Evolutionary conservation across 768 basidiomycete species (phyloP), one percentile per base, ranked within the genome.

Genomic region (Trametes gibbosa): DNA sequence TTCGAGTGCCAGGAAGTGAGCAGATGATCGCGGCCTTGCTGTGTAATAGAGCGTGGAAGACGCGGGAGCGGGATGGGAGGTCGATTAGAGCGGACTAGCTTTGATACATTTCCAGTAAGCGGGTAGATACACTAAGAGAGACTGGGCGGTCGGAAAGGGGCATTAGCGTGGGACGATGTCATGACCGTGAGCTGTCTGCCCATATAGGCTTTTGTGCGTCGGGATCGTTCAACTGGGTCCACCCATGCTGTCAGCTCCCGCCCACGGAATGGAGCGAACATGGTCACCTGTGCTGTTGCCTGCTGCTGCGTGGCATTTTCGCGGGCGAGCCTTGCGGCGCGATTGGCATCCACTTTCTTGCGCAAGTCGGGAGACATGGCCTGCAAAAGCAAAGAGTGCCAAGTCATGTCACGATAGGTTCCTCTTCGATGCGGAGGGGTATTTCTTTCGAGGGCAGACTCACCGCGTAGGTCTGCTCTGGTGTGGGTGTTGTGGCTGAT

Each of bases 301-400:
- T 73, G 73, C 53, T 61, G 64, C 54, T 64, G 66, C 23, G 66
- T 70, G 25, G 68, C 70, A 43, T 69, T 63, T 56, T 76, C 75
- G 8, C 65, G 53, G 0, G 74, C 73, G 41, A 72, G 45, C 48
- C 75, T 63, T 5, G 73, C 72, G 4, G 68, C 70, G 41, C 75
- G 74, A 48, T 66, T 71, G 21, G 72, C 71, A 56, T 76, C 75
- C 7, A 75, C 75, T 52, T 74, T 72, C 40, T 67, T 65, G 21
- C 67, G 69, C 21, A 76, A 55, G 49, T 76, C 75, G 6, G 75
- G 75, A 2, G 75, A 65, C 70, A 76, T 72, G 17, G 70, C 66
- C 74, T 75, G 50, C 3, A 35, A 29, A 24, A 1, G 25, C 32
- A 16, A 42, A 2, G 32, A 5, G 21, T 23, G 24, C 8, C 37